Conservation (phyloP, 805 yeast genomes). For the Saccharomycopsis sp. region DNA sequence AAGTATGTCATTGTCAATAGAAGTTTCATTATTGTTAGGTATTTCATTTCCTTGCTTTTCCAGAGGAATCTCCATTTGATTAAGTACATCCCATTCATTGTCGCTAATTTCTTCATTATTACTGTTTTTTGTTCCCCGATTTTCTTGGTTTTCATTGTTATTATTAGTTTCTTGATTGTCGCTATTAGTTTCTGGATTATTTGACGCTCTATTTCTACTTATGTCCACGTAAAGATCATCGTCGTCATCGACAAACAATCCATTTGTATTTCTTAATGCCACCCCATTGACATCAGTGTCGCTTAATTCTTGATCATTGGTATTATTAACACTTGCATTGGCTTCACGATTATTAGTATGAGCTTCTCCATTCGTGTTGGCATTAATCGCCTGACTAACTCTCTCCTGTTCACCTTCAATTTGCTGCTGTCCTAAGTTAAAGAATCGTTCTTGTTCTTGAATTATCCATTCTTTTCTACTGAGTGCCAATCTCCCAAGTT, state of each 20-base stretch:
- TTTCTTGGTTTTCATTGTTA: background rate
- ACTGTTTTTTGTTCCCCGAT: background rate
- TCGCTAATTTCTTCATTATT: background rate
- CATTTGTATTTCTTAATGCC: constrained; percentile 11
- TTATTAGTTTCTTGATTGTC: constrained; percentile 18
- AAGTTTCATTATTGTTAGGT: background rate
- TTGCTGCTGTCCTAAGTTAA: constrained; percentile 1
- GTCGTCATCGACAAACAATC: constrained; percentile 23
- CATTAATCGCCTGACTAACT: background rate
- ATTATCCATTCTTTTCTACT: constrained; percentile 35
- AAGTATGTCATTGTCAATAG: background rate
- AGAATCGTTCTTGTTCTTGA: constrained; percentile 28
- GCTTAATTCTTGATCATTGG: constrained; percentile 8
- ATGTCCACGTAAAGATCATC: no score
- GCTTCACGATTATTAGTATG: constrained; percentile 3
- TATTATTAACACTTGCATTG: constrained; percentile 1
- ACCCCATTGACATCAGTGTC: constrained; percentile 7
- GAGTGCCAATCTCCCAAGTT: constrained; percentile 29
- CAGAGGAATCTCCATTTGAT: constrained; percentile 3
- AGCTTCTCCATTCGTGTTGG: constrained; percentile 1
- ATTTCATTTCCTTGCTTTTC: background rate
- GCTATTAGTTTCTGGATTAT: constrained; percentile 18
- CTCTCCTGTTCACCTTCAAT: constrained; percentile 8
- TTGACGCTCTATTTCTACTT: no score
- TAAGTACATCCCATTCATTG: background rate